phyloP scores from a whole-genome alignment of 306 rosid genomes.

The Gillenia trifoliata region DNA sequence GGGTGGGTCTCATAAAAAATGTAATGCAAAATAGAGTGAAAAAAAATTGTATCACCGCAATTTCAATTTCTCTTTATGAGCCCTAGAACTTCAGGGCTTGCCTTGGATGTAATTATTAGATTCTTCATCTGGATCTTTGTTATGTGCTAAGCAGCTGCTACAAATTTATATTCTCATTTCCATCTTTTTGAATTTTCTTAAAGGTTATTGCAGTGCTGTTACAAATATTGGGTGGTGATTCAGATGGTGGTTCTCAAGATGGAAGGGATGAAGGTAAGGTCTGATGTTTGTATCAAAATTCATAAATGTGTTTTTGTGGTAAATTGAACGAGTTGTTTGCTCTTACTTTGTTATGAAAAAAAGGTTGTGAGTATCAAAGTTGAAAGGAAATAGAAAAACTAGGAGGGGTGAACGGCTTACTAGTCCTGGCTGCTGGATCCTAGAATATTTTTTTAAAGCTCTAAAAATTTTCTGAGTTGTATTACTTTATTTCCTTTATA shows the following conservation, averaged over 20 bases:
- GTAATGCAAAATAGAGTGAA: no score
- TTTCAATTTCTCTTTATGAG: no score
- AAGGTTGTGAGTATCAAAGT: no score
- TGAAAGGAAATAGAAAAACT: not conserved
- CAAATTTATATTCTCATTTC: not conserved
- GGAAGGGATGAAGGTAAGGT: slow-evolving; percentile 79
- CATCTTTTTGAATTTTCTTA: not conserved
- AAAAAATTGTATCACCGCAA: no score
- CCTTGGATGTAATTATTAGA: no score
- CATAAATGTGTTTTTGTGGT: not conserved
- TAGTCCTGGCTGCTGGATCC: not conserved
- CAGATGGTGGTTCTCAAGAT: slow-evolving; percentile 64
- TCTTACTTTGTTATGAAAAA: not conserved
- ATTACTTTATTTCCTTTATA: not conserved
- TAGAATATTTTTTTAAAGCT: not conserved
- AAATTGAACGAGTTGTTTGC: not conserved
- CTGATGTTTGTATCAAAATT: slow-evolving; percentile 7
- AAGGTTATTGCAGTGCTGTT: slow-evolving; percentile 15
- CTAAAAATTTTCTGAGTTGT: not conserved
- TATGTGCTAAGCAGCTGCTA: not conserved
- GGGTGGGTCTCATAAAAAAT: no score
- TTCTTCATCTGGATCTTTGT: not conserved
- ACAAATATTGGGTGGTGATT: slow-evolving; percentile 65
- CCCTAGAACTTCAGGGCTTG: no score
- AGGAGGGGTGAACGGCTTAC: not conserved